Evolutionary conservation across 345 rosid genomes (phyloP), one percentile per base, ranked within the genome.

Genomic region (Turritis glabra): DNA sequence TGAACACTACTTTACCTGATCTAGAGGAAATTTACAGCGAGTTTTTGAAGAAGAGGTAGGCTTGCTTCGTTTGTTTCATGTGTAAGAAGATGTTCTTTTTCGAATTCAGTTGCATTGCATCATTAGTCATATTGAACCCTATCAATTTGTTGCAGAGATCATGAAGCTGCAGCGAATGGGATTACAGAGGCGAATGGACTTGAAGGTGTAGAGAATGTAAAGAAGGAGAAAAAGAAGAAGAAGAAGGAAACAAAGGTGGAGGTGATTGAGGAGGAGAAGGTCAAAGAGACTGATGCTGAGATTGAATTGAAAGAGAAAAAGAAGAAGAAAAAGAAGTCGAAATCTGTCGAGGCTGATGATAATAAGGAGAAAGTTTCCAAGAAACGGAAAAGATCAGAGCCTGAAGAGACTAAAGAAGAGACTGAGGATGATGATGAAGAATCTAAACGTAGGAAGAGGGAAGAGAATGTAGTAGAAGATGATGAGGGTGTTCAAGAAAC

Each of bases 371-470:
- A 75, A 63, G 78, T 33, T 77, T 82, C 90, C 65, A 91, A 88
- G 84, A 93, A 93, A 80, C 84, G 97, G 75, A 93, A 93, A 82
- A 83, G 90, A 78, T 41, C 62, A 32, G 87, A 76, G 67, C 81
- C 90, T 56, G 84, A 84, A 55, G 90, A 77, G 74, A 69, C 67
- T 40, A 75, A 73, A 67, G 27, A 71, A 78, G 64, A 65, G 66
- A 56, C 73, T 48, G 68, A 46, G 62, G 73, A 75, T 29, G 80
- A 33, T 64, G 71, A 54, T 55, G 91, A 87, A 60, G 91, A 78
- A 74, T 77, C 91, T 25, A 87, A 84, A 53, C 84, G 78, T 30
- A 75, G 81, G 76, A 87, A 88, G 82, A 84, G 80, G 55, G 88
- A 71, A 11, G 73, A 33, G 70, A 72, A 66, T 43, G 80, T 81